Conservation (phyloP, 345 rosid species). For the Sapria himalayana region DNA sequence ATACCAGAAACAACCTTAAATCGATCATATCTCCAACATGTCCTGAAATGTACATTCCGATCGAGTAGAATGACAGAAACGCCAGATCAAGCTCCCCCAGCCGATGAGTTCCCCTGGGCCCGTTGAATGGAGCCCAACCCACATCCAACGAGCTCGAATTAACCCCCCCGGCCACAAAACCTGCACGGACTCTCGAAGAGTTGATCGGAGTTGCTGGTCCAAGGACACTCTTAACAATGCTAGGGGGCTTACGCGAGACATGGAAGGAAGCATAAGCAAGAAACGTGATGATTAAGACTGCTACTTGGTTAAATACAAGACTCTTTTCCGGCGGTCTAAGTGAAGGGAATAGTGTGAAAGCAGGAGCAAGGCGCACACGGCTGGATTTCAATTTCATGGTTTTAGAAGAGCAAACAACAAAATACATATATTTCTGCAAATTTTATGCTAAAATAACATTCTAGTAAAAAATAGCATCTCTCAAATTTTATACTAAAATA, state of each 20-base stretch:
- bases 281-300: constrained; percentile 41
- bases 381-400: constrained; percentile 17
- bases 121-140: constrained; percentile 83
- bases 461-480: too few species aligned
- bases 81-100: constrained; percentile 92
- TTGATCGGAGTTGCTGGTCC: constrained; percentile 30
- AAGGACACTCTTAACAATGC: constrained; percentile 79
- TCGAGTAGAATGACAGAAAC: constrained; percentile 44
- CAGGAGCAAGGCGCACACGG: constrained; percentile 25
- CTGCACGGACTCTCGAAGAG: constrained; percentile 5
- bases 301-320: constrained; percentile 42
- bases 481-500: too few species aligned
- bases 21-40: constrained; percentile 68
- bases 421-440: too few species aligned
- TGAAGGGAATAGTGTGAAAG: constrained; percentile 27
- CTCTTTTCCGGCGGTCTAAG: constrained; percentile 42
- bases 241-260: constrained; percentile 88
- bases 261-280: constrained; percentile 81
- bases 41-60: constrained; percentile 77
- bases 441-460: too few species aligned
- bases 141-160: constrained; percentile 14
- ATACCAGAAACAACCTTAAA: constrained; percentile 72
- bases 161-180: background rate
- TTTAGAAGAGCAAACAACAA: too few species aligned
- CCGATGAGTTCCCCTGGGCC: constrained; percentile 38